phyloP scores from a whole-genome alignment of 495 filamentous ascomycete species.

The Penicillium chermesinum region DNA sequence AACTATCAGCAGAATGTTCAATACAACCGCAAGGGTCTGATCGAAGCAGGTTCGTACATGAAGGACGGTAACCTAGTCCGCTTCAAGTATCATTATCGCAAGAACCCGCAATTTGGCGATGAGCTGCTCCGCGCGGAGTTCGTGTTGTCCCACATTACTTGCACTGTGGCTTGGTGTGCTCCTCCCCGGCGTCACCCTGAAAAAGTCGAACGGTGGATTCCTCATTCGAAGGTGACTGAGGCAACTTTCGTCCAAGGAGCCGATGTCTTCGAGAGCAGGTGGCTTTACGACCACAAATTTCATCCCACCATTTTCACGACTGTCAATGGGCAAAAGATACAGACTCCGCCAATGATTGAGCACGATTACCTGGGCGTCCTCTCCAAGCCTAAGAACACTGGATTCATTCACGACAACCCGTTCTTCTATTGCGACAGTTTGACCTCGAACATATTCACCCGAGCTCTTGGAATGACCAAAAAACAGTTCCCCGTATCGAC shows the following conservation, averaged over 20 bases:
- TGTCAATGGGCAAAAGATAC: conserved; percentile 49
- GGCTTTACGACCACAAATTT: conserved; percentile 60
- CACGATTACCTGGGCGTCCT: conserved; percentile 52
- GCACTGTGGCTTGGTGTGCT: conserved; percentile 55
- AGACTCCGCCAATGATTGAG: conserved; percentile 56
- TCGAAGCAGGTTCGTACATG: conserved; percentile 51
- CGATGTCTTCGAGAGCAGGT: conserved; percentile 51
- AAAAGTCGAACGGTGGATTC: conserved; percentile 55
- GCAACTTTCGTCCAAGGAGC: conserved; percentile 50
- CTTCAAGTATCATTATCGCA: conserved; percentile 56
- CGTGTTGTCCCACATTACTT: conserved; percentile 49
- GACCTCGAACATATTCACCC: conserved; percentile 41
- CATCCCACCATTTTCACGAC: conserved; percentile 55
- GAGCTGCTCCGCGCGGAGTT: conserved; percentile 56
- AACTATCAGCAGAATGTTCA: conserved; percentile 44
- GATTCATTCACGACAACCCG: conserved; percentile 54
- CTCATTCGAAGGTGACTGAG: conserved; percentile 54
- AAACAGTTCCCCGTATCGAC: conserved; percentile 52
- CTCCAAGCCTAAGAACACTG: conserved; percentile 49
- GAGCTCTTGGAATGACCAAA: conserved; percentile 43
- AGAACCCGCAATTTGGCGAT: conserved; percentile 50
- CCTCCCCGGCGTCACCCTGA: conserved; percentile 48
- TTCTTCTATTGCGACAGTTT: conserved; percentile 48
- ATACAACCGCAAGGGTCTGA: conserved; percentile 52
- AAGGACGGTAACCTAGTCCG: conserved; percentile 50